Evolutionary conservation across 805 yeast genomes (phyloP).

Genomic region (Sugiyamaella mastotermitis): DNA sequence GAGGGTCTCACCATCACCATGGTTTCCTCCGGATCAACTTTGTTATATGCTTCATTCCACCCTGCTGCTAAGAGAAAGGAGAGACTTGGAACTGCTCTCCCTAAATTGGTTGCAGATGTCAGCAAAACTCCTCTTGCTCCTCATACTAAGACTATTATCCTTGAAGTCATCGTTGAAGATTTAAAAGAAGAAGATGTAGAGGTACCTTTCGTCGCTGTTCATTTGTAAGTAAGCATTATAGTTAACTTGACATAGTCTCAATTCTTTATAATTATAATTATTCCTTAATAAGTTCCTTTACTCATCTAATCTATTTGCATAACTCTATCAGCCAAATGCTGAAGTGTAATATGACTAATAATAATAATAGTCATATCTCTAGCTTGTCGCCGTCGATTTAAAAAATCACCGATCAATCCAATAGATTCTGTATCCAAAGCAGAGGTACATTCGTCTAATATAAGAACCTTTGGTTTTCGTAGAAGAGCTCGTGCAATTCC

Average conservation of each 20-base stretch:
- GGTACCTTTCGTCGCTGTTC: slow-evolving; percentile 78
- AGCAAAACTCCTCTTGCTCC: slow-evolving; percentile 75
- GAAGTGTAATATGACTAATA: slow-evolving; percentile 81
- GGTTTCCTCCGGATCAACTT: slow-evolving; percentile 86
- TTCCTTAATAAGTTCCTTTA: not conserved
- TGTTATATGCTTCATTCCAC: slow-evolving; percentile 87
- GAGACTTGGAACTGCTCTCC: slow-evolving; percentile 58
- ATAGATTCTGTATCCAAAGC: slow-evolving; percentile 70
- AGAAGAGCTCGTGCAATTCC: slow-evolving; percentile 79
- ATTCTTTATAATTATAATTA: not conserved
- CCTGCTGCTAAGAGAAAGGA: slow-evolving; percentile 87
- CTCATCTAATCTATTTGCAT: slow-evolving; percentile 26
- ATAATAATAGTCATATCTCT: slow-evolving; percentile 47
- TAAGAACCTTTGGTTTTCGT: slow-evolving; percentile 54
- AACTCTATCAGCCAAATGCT: slow-evolving; percentile 49
- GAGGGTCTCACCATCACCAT: slow-evolving; percentile 86
- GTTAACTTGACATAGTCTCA: too few species aligned
- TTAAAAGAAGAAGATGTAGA: slow-evolving; percentile 91
- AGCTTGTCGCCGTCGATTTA: slow-evolving; percentile 31
- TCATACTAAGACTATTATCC: slow-evolving; percentile 69
- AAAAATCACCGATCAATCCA: slow-evolving; percentile 41
- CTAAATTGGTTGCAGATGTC: slow-evolving; percentile 75
- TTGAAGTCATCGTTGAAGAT: slow-evolving; percentile 92
- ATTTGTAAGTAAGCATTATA: slow-evolving; percentile 29
- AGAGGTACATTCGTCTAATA: slow-evolving; percentile 86